Evolutionary conservation across 371 early-diverging fungal species (phyloP), one percentile per base, ranked within the genome.

Genomic region (Smittium mucronatum): DNA sequence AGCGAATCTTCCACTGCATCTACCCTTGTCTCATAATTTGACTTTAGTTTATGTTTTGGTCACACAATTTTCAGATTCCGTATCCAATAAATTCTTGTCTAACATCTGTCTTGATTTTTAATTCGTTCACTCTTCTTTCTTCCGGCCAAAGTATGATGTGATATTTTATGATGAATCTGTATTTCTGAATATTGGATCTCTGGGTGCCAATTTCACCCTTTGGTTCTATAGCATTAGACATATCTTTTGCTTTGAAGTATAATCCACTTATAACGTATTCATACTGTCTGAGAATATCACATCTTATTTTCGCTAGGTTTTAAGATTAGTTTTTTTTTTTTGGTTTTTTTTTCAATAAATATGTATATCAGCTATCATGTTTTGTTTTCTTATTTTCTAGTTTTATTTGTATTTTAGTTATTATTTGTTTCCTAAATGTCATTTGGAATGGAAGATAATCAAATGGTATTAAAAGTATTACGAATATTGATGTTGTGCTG

Each of bases 1-100:
- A 90, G 89, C 84, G 88, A 89, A 81, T 84, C 92, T 69, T 79
- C 88, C 80, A 90, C 91, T 75, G 92, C 92, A 73, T 90, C 91
- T 69, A 83, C 92, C 76, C 82, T 91, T 70, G 88, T 91, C 73
- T 82, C 92, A 36, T 86, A 86, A 86, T 71, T 58, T 68, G 1
- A 31, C 17, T 65, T 15, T 29, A n/a, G 28, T 63, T 63, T 28
- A 8, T 63, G 16, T 63, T 63, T 63, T 63, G n/a, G n/a, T n/a
- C n/a, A n/a, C n/a, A n/a, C n/a, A n/a, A n/a, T n/a, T n/a, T n/a
- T n/a, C n/a, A n/a, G n/a, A n/a, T n/a, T n/a, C n/a, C n/a, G n/a
- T n/a, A n/a, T n/a, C n/a, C n/a, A n/a, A n/a, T n/a, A n/a, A n/a
- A n/a, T n/a, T 21, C 47, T 47, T 47, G 47, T 47, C 47, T 11